These are phyloP conservation scores for Daldinia eschscholtzii DNA, from an alignment of 2,329 filamentous ascomycete genomes.

Conservation along the genomic window DNA sequence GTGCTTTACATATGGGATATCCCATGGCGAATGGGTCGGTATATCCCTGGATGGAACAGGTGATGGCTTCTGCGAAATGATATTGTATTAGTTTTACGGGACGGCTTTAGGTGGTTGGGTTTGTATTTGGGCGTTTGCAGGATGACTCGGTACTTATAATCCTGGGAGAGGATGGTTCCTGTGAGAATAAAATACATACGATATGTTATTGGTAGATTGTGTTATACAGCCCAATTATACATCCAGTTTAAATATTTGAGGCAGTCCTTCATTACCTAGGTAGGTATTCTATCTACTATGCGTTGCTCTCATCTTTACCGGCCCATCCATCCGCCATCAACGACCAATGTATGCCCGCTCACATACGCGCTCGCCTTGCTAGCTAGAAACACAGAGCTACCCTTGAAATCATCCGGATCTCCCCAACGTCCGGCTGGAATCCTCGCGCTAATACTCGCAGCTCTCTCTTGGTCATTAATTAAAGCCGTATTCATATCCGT, in stretches of 20 bases:
- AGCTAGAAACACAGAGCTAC: constrained; percentile 81
- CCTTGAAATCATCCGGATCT: constrained; percentile 87
- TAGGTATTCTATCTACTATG: background rate
- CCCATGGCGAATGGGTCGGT: constrained; percentile 69
- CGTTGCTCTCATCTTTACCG: constrained; percentile 61
- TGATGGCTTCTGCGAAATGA: constrained; percentile 57
- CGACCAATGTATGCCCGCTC: constrained; percentile 82
- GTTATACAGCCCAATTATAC: background rate
- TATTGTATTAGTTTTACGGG: constrained; percentile 7
- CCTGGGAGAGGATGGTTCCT: constrained; percentile 1
- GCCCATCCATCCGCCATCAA: constrained; percentile 96
- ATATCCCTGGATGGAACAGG: constrained; percentile 72
- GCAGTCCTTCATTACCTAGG: background rate
- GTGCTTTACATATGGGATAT: constrained; percentile 76
- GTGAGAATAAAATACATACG: background rate
- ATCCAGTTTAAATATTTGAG: background rate
- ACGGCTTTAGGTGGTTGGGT: background rate
- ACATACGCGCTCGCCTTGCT: constrained; percentile 84
- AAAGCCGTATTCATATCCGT: constrained; percentile 96
- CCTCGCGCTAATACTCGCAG: constrained; percentile 79
- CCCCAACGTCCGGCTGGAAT: constrained; percentile 91
- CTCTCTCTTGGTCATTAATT: constrained; percentile 76
- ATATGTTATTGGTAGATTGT: background rate
- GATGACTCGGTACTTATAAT: background rate
- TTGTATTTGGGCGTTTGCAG: constrained; percentile 6